Evolutionary conservation across 1,284 basidiomycete species (phyloP), one percentile per base, ranked within the genome.

Genomic region (Amylostereum areolatum): DNA sequence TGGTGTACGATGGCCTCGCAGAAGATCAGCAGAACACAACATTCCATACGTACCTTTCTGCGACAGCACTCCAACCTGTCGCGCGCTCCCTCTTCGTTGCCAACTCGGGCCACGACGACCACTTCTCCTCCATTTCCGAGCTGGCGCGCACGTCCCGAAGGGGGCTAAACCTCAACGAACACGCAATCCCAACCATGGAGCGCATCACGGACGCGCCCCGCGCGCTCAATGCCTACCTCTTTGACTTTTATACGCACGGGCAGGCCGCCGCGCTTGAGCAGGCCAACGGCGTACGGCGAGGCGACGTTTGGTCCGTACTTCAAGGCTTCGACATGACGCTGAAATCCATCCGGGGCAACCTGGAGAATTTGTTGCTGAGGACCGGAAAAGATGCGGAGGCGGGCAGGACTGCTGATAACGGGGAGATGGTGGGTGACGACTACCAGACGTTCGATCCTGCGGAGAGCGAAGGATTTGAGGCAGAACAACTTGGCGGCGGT

Each of bases 231-330:
- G 83, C 81, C 0, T 84, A 84, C 57, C 62, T 85, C 3, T 66
- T 77, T 48, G 85, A 87, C 59, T 87, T 85, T 63, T 85, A 75
- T 60, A 73, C 59, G 1, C 84, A 87, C 53, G 84, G 83, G 0
- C 80, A 83, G 56, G 66, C 70, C 5, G 56, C 65, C 0, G 66
- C 78, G 0, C 62, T 85, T 45, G 67, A 65, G 8, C 53, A 57
- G 0, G 80, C 78, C 2, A 85, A 85, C 52, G 78, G 72, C 1
- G 79, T 85, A 40, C 65, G 81, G 28, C 61, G 66, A 3, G 79
- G 79, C 10, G 80, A 85, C 25, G 56, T 83, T 7, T 87, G 83
- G 83, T 84, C 77, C 59, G 54, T 74, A 10, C 65, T 86, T 27
- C 66, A 83, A 51, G 74, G 82, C 45, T 85, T 86, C 60, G 59